These are phyloP conservation scores for Tylopilus plumbeoviolaceoides DNA, from an alignment of 768 basidiomycete species.

Conservation along the genomic window DNA sequence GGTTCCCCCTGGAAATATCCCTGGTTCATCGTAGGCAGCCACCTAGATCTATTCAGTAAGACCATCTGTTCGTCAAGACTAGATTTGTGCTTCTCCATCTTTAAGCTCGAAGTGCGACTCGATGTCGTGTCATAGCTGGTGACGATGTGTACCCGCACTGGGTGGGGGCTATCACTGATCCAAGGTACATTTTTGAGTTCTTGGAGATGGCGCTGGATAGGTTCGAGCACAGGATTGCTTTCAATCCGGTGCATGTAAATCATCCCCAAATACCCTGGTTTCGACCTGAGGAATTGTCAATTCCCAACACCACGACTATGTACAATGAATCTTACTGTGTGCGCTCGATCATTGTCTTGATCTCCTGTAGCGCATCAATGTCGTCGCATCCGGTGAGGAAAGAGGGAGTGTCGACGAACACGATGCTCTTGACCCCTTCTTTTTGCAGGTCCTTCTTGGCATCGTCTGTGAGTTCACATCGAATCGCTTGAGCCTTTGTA, in stretches of 20 bases:
- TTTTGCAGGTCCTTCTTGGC: background rate
- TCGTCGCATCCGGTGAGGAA: slow-evolving; percentile 12
- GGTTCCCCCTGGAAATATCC: slow-evolving; percentile 9
- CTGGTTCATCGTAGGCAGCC: slow-evolving; percentile 4
- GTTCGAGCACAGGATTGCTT: slow-evolving; percentile 9
- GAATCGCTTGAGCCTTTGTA: slow-evolving; percentile 8
- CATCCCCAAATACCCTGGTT: slow-evolving; percentile 5
- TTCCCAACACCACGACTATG: no score
- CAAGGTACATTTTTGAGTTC: background rate
- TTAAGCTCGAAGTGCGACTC: background rate
- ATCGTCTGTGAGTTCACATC: slow-evolving; percentile 12
- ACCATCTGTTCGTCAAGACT: background rate
- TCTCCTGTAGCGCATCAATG: slow-evolving; percentile 2
- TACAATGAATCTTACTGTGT: background rate
- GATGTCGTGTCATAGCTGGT: slow-evolving; percentile 13
- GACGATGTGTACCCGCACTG: slow-evolving; percentile 7
- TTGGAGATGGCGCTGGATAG: slow-evolving; percentile 1
- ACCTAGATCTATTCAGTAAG: background rate
- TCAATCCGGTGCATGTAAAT: slow-evolving; percentile 20
- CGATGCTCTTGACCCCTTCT: slow-evolving; percentile 7
- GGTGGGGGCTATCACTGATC: background rate
- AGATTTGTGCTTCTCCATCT: background rate
- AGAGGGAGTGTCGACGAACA: slow-evolving; percentile 22
- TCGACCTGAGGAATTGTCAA: background rate
- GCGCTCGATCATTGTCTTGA: slow-evolving; percentile 1